Evolutionary conservation across 305 asterid genomes (phyloP).

Genomic region (Ilex paraguariensis): DNA sequence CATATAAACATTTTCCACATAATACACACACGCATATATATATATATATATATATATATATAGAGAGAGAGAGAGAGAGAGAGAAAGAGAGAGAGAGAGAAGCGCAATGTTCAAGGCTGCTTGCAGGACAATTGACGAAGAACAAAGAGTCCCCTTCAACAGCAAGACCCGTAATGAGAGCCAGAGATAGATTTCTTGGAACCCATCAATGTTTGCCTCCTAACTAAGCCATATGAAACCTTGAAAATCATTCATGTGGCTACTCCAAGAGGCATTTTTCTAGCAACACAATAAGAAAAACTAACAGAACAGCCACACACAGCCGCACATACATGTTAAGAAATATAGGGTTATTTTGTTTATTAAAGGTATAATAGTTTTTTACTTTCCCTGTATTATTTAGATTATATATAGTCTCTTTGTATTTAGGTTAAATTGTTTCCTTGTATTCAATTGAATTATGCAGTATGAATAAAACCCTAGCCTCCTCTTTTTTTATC

Average conservation of each 20-base stretch:
- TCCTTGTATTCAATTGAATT: too few species aligned
- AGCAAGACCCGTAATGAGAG: neutral
- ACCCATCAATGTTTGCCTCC: conserved; percentile 14
- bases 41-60: too few species aligned
- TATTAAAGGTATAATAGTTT: too few species aligned
- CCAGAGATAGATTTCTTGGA: conserved; percentile 1
- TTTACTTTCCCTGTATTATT: too few species aligned
- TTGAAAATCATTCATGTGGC: conserved; percentile 10
- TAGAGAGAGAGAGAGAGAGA: too few species aligned
- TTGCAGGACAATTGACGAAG: conserved; percentile 11
- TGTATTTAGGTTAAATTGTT: too few species aligned
- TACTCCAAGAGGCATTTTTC: conserved; percentile 21
- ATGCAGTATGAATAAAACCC: too few species aligned
- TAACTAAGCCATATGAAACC: conserved; percentile 22
- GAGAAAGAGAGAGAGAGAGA: neutral
- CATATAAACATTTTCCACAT: neutral
- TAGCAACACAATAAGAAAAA: too few species aligned
- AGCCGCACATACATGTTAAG: neutral
- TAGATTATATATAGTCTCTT: too few species aligned
- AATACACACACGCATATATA: neutral
- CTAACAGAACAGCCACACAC: neutral
- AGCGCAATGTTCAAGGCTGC: conserved; percentile 9
- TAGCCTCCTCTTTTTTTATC: too few species aligned
- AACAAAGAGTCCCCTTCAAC: conserved; percentile 8
- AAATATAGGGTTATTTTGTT: too few species aligned